These are phyloP conservation scores for Davidsoniella neocaledoniae DNA, from an alignment of 2,329 filamentous ascomycete species.

Conservation along the genomic window DNA sequence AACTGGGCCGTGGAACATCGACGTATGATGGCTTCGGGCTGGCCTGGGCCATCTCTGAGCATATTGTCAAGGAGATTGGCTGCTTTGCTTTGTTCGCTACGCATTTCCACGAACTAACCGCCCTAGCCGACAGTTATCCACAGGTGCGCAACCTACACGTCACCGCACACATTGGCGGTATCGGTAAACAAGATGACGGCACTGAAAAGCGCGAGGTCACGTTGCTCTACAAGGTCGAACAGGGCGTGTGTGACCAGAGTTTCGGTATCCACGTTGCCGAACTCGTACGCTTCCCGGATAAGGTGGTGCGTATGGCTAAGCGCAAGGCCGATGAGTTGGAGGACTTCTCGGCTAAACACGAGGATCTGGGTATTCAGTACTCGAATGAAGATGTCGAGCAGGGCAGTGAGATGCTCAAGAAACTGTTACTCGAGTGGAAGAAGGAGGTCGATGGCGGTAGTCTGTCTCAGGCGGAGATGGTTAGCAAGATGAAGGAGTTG, in stretches of 20 bases:
- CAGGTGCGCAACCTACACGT: constrained; percentile 91
- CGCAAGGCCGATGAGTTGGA: constrained; percentile 96
- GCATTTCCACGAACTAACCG: constrained; percentile 95
- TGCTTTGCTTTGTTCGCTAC: constrained; percentile 93
- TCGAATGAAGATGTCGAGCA: constrained; percentile 77
- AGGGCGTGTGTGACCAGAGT: constrained; percentile 88
- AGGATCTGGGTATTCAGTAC: constrained; percentile 42
- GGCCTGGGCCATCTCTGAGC: constrained; percentile 97
- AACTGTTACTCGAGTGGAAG: constrained; percentile 74
- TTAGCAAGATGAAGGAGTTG: constrained; percentile 60
- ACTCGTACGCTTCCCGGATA: constrained; percentile 86
- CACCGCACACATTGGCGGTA: constrained; percentile 69
- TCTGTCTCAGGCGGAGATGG: constrained; percentile 59
- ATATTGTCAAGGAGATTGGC: constrained; percentile 88
- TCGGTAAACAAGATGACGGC: constrained; percentile 18
- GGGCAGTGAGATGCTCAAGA: constrained; percentile 71
- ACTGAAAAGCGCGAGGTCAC: constrained; percentile 68
- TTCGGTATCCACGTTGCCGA: constrained; percentile 98
- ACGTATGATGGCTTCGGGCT: constrained; percentile 97
- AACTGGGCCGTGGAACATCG: constrained; percentile 87
- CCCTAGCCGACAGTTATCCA: constrained; percentile 68
- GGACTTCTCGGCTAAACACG: constrained; percentile 74
- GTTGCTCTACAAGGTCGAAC: constrained; percentile 88
- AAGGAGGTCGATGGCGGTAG: constrained; percentile 41
- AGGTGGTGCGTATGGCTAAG: constrained; percentile 98